Conservation (phyloP, 805 yeast species). For the Wickerhamiella hasegawae region DNA sequence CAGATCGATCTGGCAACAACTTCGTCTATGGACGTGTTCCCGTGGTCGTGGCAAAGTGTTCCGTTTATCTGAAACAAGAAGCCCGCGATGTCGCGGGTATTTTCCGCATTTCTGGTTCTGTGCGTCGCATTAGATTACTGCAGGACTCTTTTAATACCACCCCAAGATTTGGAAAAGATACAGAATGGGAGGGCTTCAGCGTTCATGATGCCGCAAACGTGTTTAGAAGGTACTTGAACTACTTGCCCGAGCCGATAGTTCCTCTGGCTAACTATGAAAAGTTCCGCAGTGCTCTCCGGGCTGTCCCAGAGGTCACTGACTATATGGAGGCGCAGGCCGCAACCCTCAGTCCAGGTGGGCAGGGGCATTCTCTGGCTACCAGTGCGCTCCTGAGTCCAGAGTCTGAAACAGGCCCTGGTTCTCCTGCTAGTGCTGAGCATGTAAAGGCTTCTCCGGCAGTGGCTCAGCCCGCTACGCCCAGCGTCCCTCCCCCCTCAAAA, state of each 20-base stretch:
- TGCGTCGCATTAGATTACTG: constrained; percentile 70
- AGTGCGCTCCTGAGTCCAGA: background rate
- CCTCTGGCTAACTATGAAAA: constrained; percentile 61
- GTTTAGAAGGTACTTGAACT: constrained; percentile 69
- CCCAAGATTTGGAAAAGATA: constrained; percentile 76
- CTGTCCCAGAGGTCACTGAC: constrained; percentile 42
- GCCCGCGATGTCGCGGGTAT: constrained; percentile 70
- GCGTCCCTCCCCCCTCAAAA: constrained; percentile 1
- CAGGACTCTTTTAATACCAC: constrained; percentile 74
- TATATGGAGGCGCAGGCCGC: constrained; percentile 42
- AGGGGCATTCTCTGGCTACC: background rate
- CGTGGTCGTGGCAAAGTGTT: constrained; percentile 89
- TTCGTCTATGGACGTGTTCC: constrained; percentile 82
- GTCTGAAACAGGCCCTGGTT: background rate
- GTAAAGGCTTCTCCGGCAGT: background rate
- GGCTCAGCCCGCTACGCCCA: background rate
- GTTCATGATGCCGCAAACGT: constrained; percentile 95
- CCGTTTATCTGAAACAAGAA: constrained; percentile 63
- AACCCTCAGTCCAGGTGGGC: constrained; percentile 6
- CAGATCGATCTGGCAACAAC: constrained; percentile 39
- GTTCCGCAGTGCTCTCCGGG: constrained; percentile 63
- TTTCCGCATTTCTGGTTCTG: constrained; percentile 83
- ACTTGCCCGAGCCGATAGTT: constrained; percentile 81
- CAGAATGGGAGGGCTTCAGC: constrained; percentile 83
- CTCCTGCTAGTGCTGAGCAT: background rate